Conservation (phyloP, 306 rosid species). For the Acacia confusa region DNA sequence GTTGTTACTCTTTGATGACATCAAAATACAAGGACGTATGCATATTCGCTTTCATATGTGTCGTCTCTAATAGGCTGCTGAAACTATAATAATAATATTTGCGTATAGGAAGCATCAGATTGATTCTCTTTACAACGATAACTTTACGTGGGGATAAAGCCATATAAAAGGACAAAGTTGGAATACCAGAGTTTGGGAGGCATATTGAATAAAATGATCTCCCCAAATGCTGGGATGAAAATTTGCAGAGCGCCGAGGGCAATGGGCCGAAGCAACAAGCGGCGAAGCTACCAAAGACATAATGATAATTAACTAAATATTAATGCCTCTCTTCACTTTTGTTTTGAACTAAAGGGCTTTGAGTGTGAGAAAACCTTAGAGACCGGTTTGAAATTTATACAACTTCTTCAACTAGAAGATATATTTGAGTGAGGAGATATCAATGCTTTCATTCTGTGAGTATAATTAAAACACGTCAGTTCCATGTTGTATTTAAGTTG, state of each 20-base stretch:
- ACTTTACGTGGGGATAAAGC: neutral
- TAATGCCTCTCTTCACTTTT: neutral
- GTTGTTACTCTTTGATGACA: neutral
- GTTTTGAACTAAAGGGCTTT: neutral
- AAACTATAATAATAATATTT: no score
- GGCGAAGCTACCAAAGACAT: conserved; percentile 11
- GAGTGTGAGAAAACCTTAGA: neutral
- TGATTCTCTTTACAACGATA: neutral
- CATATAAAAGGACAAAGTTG: neutral
- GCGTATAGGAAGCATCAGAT: neutral
- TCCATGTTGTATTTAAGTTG: no score
- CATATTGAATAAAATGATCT: neutral
- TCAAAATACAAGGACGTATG: neutral
- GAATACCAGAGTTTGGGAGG: neutral
- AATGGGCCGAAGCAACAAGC: neutral
- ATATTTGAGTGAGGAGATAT: neutral
- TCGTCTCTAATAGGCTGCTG: neutral
- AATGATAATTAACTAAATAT: neutral
- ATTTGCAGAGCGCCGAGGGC: neutral
- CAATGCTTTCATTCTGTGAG: no score
- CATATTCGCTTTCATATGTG: neutral
- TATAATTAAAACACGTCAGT: no score
- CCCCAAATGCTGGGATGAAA: neutral
- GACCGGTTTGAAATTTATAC: neutral
- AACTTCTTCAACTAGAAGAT: neutral